These are phyloP conservation scores for Suillus plorans DNA, from an alignment of 768 basidiomycete genomes.

Conservation along the genomic window DNA sequence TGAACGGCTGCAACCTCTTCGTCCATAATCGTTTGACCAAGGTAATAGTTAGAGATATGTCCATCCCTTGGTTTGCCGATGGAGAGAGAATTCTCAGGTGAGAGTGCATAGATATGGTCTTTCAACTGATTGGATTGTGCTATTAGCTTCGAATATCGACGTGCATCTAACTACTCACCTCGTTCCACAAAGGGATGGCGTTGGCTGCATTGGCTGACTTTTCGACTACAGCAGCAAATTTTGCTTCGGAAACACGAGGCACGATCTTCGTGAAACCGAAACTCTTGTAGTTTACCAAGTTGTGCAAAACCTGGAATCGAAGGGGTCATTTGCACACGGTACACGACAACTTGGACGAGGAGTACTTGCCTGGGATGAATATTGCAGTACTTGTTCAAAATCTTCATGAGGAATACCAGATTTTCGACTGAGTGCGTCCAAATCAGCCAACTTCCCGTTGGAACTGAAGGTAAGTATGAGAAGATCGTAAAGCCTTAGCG, in stretches of 20 bases:
- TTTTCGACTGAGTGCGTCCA: slow-evolving; percentile 49
- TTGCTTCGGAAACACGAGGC: slow-evolving; percentile 61
- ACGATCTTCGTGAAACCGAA: slow-evolving; percentile 89
- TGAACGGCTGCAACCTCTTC: slow-evolving; percentile 79
- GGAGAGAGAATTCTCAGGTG: slow-evolving; percentile 65
- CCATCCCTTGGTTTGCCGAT: slow-evolving; percentile 80
- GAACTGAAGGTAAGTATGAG: slow-evolving; percentile 68
- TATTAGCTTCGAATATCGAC: background rate
- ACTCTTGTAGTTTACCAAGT: slow-evolving; percentile 65
- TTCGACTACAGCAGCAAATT: slow-evolving; percentile 63
- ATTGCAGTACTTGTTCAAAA: slow-evolving; percentile 72
- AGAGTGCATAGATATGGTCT: slow-evolving; percentile 67
- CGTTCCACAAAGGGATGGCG: slow-evolving; percentile 61
- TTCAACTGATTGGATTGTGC: slow-evolving; percentile 48
- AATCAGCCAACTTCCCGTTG: slow-evolving; percentile 55
- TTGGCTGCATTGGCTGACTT: slow-evolving; percentile 58
- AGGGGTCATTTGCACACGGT: background rate
- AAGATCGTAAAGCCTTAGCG: slow-evolving; percentile 66
- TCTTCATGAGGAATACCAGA: slow-evolving; percentile 57
- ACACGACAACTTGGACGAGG: background rate
- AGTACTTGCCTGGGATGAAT: slow-evolving; percentile 60
- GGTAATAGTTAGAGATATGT: slow-evolving; percentile 85
- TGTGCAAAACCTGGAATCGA: slow-evolving; percentile 36
- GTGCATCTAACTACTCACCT: slow-evolving; percentile 38
- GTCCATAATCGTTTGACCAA: slow-evolving; percentile 69